Base-by-base conservation (phyloP, 805 yeast species). In the Yarrowia alimentaria region DNA sequence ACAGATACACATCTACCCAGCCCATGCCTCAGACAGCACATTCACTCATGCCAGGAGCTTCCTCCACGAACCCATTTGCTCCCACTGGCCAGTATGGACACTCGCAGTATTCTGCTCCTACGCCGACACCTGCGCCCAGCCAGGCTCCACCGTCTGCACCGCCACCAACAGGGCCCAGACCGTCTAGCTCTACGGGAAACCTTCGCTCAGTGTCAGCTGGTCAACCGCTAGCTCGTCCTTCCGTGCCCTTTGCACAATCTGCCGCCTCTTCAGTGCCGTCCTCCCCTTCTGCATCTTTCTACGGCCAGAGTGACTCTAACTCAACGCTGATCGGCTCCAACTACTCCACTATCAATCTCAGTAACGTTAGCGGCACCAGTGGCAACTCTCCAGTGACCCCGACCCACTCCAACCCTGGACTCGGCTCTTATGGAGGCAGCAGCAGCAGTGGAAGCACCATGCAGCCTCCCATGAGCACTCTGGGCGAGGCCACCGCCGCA, bases 401-500 rank as follows among this genome's bases (percentile, higher is more conserved):
- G 12, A 40, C 34, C 6, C 48, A 40, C 26, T 28, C 48, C 3
- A 40, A 28, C 14, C 48, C 48, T 2, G 34, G 34, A 19, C 34
- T 40, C 8, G 48, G 48, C 11, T 28, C 34, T 2, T 29, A 40
- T n/a, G 20, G 25, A 13, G 26, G 33, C 5, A 28, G 20, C 11
- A 26, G 34, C 48, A 40, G 34, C 34, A 19, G 25, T n/a, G n/a
- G n/a, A 3, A 40, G 25, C 24, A 40, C 34, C 11, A 33, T 29
- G 18, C 34, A 26, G 12, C 32, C 20, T 17, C 7, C 35, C 12
- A 22, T 43, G 37, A 30, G 22, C 20, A 12, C 47, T 5, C 33
- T 26, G 5, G 47, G 28, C n/a, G 47, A 37, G 7, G 50, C 35
- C 9, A 30, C 50, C 30, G 50, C 50, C 4, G 50, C 50, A 11